phyloP scores from a whole-genome alignment of 2,329 filamentous ascomycete genomes.

The Drechslerella stenobrocha region DNA sequence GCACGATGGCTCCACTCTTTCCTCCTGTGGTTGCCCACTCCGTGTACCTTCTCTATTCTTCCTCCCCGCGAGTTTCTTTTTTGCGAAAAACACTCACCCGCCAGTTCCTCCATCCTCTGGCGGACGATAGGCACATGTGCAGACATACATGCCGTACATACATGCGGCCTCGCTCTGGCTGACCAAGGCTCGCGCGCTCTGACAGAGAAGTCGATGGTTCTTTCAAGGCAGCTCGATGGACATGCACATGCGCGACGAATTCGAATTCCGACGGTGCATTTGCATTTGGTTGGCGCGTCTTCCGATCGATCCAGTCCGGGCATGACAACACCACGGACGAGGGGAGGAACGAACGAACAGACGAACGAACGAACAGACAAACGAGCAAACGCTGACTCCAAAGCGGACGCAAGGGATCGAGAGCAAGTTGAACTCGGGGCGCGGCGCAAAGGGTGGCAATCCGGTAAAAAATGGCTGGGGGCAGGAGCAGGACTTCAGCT shows the following conservation, averaged over 20 bases:
- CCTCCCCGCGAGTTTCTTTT: background rate
- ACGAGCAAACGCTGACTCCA: too few species aligned
- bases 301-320: background rate
- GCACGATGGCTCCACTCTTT: constrained; percentile 4
- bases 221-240: background rate
- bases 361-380: too few species aligned
- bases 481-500: background rate
- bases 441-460: constrained; percentile 3
- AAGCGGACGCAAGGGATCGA: background rate
- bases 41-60: constrained; percentile 6
- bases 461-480: constrained; percentile 1
- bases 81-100: background rate
- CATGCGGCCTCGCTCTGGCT: too few species aligned
- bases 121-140: too few species aligned
- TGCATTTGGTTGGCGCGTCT: background rate
- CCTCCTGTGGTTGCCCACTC: constrained; percentile 6
- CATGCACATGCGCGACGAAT: constrained; percentile 7
- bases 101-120: background rate
- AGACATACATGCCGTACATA: too few species aligned
- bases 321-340: background rate
- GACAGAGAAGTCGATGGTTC: background rate
- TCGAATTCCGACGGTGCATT: constrained; percentile 9
- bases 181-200: background rate
- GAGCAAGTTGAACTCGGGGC: background rate
- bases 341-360: too few species aligned